Base-by-base conservation (phyloP, 2,329 filamentous ascomycete genomes). In the Paramyrothecium roridum region DNA sequence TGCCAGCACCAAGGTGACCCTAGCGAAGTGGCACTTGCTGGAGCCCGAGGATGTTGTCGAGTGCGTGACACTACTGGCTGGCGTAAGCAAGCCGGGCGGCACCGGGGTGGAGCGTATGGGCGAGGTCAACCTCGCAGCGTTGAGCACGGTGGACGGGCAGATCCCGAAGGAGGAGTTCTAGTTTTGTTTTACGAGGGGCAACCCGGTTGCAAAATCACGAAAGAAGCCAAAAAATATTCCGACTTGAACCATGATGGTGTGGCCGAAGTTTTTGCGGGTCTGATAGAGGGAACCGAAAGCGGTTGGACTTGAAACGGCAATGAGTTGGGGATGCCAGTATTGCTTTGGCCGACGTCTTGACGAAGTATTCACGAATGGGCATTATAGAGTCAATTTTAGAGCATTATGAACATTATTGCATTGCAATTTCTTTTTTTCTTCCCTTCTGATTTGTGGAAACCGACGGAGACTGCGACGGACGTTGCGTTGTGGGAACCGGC, bases 31-130 rank as follows among this genome's bases (percentile, higher is more conserved):
- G 87, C 93, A 97, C 72, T 76, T 98, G 12, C 80, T 96, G 10
- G 93, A 97, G 70, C 92, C 95, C 0, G 79, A 86, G 56, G 93
- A 98, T 70, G 92, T 98, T 54, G 88, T 98, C 63, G 87, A 90
- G 61, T 81, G 78, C 57, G 76, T 84, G 37, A 77, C 82, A 4
- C 74, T 87, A 22, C 75, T 88, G 21, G 78, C 79, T 1, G 80
- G 77, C 4, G 76, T 78, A 50, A 70, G 67, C n/a, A 66, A 71
- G 8, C 67, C 67, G 1, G 73, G 73, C 7, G 67, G 65, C 13
- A 19, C 37, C 7, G 69, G 71, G 13, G 70, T 17, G 20, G 49
- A 74, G 47, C 63, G 71, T 8, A 67, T 77, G 20, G 72, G 81
- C 49, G 78, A 83, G 65, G 80, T 83, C 33, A 85, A 85, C 63